A percentile compares a stretch with the other conserved stretches of the same genome.
These are phyloP conservation scores for Thraustotheca clavata DNA, from an alignment of 352 stramenopile genomes.

Conservation along the genomic window DNA sequence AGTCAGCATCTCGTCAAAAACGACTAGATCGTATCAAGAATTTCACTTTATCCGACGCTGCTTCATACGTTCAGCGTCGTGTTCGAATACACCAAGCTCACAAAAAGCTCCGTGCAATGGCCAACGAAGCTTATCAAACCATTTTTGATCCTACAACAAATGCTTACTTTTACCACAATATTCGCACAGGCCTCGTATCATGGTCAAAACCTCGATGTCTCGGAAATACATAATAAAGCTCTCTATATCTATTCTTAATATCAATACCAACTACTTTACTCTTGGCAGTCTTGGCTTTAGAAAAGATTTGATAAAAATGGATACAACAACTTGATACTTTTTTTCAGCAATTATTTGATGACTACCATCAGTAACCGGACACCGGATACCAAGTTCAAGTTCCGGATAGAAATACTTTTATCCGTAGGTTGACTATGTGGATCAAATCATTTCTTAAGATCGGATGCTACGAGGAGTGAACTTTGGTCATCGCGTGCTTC, in stretches of 20 bases:
- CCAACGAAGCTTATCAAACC: constrained; percentile 48
- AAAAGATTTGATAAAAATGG: no score
- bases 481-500: not conserved
- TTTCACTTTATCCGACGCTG: constrained; percentile 29
- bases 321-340: no score
- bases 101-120: constrained; percentile 33
- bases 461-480: not conserved
- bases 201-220: constrained; percentile 62
- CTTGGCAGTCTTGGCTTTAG: no score
- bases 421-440: not conserved
- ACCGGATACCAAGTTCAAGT: not conserved
- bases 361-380: no score
- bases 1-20: not conserved
- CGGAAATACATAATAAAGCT: not conserved
- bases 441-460: not conserved
- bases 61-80: constrained; percentile 44
- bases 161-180: constrained; percentile 76
- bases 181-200: constrained; percentile 47
- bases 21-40: not conserved
- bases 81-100: constrained; percentile 44
- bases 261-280: no score
- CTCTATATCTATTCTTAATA: no score
- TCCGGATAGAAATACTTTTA: not conserved
- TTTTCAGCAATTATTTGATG: no score
- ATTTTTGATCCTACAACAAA: constrained; percentile 49